Evolutionary conservation across 2,329 filamentous ascomycete genomes (phyloP).

Genomic region (Ophiostoma triangulosporum): DNA sequence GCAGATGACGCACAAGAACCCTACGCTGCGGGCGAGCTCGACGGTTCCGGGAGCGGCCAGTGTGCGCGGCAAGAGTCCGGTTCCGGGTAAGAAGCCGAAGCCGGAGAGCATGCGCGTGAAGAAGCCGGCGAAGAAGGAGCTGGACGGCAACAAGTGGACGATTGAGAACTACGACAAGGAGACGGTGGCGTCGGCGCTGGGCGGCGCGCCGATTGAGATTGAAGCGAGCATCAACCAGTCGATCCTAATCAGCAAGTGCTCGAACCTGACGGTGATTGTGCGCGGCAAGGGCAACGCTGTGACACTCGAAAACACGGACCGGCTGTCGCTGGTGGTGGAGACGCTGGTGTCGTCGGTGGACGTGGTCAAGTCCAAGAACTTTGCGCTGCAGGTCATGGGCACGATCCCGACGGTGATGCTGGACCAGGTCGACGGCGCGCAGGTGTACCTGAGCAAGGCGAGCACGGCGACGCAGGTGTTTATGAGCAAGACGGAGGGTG

Average conservation of each 20-base stretch:
- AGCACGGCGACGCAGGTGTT: slow-evolving; percentile 71
- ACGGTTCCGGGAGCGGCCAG: slow-evolving; percentile 41
- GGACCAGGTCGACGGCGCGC: slow-evolving; percentile 85
- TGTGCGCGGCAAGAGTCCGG: slow-evolving; percentile 64
- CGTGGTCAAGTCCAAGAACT: slow-evolving; percentile 88
- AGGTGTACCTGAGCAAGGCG: slow-evolving; percentile 73
- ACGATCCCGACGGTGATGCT: slow-evolving; percentile 76
- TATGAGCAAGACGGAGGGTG: slow-evolving; percentile 71
- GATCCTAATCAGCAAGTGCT: slow-evolving; percentile 83
- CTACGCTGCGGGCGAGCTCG: slow-evolving; percentile 61
- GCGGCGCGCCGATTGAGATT: slow-evolving; percentile 52
- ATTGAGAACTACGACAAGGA: slow-evolving; percentile 88
- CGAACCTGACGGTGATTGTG: slow-evolving; percentile 77
- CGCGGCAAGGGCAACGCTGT: slow-evolving; percentile 95
- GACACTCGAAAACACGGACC: slow-evolving; percentile 78
- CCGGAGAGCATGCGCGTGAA: slow-evolving; percentile 74
- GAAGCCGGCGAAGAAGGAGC: slow-evolving; percentile 65
- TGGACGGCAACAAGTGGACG: slow-evolving; percentile 87
- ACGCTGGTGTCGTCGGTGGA: slow-evolving; percentile 83
- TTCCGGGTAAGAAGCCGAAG: slow-evolving; percentile 77
- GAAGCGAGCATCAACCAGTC: slow-evolving; percentile 74
- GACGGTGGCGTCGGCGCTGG: slow-evolving; percentile 22
- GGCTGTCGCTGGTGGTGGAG: slow-evolving; percentile 76
- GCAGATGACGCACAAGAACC: slow-evolving; percentile 98
- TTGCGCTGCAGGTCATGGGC: slow-evolving; percentile 84